Evolutionary conservation across 805 yeast genomes (phyloP), one percentile per base, ranked within the genome.

Genomic region (Suhomyces sp.): DNA sequence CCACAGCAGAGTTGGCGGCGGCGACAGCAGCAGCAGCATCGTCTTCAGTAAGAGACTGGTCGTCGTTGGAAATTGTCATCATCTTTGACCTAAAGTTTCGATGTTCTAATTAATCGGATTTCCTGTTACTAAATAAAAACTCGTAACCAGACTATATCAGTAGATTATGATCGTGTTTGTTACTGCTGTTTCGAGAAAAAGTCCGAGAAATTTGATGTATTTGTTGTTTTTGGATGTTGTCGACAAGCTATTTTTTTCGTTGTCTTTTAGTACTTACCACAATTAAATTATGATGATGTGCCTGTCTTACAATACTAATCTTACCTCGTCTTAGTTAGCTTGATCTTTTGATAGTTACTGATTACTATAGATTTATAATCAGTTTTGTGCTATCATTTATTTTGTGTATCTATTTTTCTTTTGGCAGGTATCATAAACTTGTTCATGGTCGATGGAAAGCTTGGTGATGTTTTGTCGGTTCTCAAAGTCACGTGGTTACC

Each of bases 1-100:
- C 51, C 12, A 51, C 54, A 3, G 50, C 54, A n/a, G 54, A 51
- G 44, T 51, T 51, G 39, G 54, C 54, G 15, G 54, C 52, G 6
- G 52, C 55, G 20, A 49, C 52, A 9, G 55, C 55, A 12, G 52
- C 55, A 29, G 52, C 55, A n/a, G 55, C 52, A 39, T 52, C 55
- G 33, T 52, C 55, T 21, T 49, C 52, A 31, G 52, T 44, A 21
- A 52, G 48, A n/a, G 52, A 43, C 33, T 48, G 51, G 46, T 52
- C 55, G 31, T 52, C 55, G 27, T 35, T 49, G 22, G 52, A 20
- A 21, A 52, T 48, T 17, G 55, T 49, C 55, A 52, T 49, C 55
- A 52, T 52, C 15, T 44, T 50, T 29, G 29, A 15, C 22, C 19
- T 7, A 41, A 19, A 10, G 8, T 41, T 41, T 41, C 20, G 22